These are phyloP conservation scores for Cucurbita moschata DNA, from an alignment of 306 rosid species.

Conservation along the genomic window DNA sequence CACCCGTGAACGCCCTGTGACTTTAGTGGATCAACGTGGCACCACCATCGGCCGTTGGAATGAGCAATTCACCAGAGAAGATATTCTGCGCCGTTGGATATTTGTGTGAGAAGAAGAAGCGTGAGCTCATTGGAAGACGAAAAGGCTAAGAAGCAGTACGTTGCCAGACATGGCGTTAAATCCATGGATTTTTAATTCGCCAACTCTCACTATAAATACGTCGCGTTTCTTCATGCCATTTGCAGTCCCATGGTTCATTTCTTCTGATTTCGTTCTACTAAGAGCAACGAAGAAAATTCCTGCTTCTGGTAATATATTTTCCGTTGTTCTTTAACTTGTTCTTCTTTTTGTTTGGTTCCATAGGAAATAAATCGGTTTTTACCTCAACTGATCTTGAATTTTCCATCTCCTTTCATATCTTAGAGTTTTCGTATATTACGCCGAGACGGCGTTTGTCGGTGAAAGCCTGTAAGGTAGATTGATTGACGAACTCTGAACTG, in stretches of 20 bases:
- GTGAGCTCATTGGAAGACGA: conserved; percentile 6
- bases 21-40: conserved; percentile 23
- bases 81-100: neutral
- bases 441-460: conserved; percentile 8
- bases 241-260: conserved; percentile 8
- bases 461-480: conserved; percentile 36
- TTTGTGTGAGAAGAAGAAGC: neutral
- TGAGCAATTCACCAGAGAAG: no score
- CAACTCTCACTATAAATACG: conserved; percentile 47
- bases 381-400: conserved; percentile 19
- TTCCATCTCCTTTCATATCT: conserved; percentile 24
- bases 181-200: conserved; percentile 4
- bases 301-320: conserved; percentile 34
- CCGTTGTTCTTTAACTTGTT: neutral
- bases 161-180: conserved; percentile 39
- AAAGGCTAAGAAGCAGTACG: neutral
- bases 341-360: neutral
- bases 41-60: conserved; percentile 13
- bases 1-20: neutral
- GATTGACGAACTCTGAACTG: neutral
- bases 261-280: neutral
- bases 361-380: neutral
- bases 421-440: conserved; percentile 20
- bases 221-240: neutral
- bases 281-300: neutral